These are phyloP conservation scores for Lepiota brunneoincarnata DNA, from an alignment of 768 basidiomycete species.

Conservation along the genomic window DNA sequence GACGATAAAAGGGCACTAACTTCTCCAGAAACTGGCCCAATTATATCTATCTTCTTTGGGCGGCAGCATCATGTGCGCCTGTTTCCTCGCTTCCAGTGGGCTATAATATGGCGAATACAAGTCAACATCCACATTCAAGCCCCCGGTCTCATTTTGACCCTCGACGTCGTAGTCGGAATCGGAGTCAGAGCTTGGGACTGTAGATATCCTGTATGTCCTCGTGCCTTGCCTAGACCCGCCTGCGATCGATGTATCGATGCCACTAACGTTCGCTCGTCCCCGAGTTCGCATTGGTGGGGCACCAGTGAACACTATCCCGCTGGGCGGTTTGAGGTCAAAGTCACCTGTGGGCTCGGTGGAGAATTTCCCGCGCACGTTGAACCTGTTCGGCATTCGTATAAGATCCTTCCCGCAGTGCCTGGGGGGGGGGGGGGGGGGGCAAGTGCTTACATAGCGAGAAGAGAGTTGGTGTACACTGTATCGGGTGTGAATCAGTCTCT, in stretches of 20 bases:
- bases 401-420: too few relatives aligned
- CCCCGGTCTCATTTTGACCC: neutral
- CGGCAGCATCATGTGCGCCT: neutral
- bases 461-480: slow-evolving; percentile 19
- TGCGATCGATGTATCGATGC: neutral
- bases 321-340: neutral
- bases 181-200: neutral
- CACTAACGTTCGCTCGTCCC: neutral
- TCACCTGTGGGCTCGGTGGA: neutral
- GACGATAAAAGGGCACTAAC: neutral
- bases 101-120: slow-evolving; percentile 3
- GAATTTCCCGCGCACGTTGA: neutral
- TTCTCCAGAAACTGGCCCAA: neutral
- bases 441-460: slow-evolving; percentile 16
- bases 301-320: neutral
- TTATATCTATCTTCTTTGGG: neutral
- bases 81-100: slow-evolving; percentile 5
- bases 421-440: too few relatives aligned
- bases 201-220: neutral
- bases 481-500: neutral
- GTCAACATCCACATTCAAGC: neutral
- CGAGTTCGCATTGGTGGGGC: neutral
- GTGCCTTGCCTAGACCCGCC: neutral
- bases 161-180: neutral
- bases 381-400: neutral